Evolutionary conservation across 495 filamentous ascomycete species (phyloP).

Genomic region (Penicillium coffeae): DNA sequence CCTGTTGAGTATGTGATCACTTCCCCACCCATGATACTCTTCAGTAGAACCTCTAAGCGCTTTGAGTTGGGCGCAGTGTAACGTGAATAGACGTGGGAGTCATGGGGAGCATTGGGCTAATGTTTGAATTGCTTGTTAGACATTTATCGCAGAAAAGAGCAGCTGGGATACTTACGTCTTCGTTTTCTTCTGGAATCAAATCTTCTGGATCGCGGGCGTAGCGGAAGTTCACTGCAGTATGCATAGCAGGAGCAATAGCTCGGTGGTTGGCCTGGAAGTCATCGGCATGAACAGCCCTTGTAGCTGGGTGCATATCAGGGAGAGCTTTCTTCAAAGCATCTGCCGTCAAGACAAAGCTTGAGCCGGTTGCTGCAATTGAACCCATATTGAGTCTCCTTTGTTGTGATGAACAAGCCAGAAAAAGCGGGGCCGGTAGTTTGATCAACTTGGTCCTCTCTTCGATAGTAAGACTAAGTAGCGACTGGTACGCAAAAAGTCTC

Average conservation of each 20-base stretch:
- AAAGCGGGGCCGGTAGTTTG: no score
- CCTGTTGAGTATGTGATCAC: slow-evolving; percentile 76
- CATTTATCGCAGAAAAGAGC: background rate
- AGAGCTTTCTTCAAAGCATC: slow-evolving; percentile 12
- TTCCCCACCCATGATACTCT: slow-evolving; percentile 63
- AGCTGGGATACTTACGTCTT: slow-evolving; percentile 6
- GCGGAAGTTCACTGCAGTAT: slow-evolving; percentile 18
- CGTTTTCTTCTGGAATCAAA: slow-evolving; percentile 18
- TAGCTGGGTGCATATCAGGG: slow-evolving; percentile 11
- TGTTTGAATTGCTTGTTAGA: background rate
- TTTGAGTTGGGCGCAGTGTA: slow-evolving; percentile 67
- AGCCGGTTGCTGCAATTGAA: background rate
- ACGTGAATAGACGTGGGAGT: slow-evolving; percentile 69
- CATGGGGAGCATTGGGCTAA: slow-evolving; percentile 25
- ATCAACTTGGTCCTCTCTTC: no score
- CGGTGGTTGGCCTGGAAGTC: slow-evolving; percentile 17
- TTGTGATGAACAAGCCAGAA: background rate
- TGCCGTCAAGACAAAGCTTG: slow-evolving; percentile 11
- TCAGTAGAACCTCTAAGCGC: slow-evolving; percentile 74
- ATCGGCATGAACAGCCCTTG: slow-evolving; percentile 18
- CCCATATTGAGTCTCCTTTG: slow-evolving; percentile 9
- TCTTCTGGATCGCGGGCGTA: slow-evolving; percentile 15
- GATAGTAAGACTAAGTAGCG: no score
- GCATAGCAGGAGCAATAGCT: slow-evolving; percentile 19
- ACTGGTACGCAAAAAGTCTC: no score